phyloP scores from a whole-genome alignment of 1,284 basidiomycete species.

The Xerocomus cyaneibrunnescens region DNA sequence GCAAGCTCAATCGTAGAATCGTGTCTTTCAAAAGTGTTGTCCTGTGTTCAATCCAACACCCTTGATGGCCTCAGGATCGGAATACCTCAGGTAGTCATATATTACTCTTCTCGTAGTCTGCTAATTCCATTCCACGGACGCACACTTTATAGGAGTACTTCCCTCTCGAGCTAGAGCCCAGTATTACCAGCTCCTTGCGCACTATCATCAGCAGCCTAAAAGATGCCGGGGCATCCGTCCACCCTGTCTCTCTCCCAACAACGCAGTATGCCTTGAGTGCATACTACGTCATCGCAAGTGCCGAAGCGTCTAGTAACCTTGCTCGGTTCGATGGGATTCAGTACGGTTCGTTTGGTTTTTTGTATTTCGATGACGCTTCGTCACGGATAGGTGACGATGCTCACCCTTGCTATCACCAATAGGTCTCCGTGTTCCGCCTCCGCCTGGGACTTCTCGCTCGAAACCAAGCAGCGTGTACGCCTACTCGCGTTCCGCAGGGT shows the following conservation, averaged over 20 bases:
- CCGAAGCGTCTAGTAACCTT: conserved; percentile 93
- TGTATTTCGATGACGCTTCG: too few species aligned
- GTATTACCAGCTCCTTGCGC: conserved; percentile 50
- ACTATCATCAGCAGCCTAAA: conserved; percentile 51
- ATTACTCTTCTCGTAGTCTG: background rate
- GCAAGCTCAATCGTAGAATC: conserved; percentile 16
- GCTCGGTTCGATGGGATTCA: conserved; percentile 88
- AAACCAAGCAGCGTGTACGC: conserved; percentile 56
- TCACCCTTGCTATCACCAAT: background rate
- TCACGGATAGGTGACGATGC: background rate
- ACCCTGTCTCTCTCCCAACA: conserved; percentile 77
- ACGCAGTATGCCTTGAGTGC: conserved; percentile 83
- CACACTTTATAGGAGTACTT: conserved; percentile 68
- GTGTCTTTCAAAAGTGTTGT: conserved; percentile 23
- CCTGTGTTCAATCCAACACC: background rate
- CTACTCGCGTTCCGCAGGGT: conserved; percentile 60
- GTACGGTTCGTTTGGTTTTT: conserved; percentile 48
- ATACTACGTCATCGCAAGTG: conserved; percentile 94
- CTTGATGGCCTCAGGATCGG: conserved; percentile 55
- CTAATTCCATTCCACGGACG: background rate
- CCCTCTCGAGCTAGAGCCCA: conserved; percentile 62
- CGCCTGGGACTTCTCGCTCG: conserved; percentile 38
- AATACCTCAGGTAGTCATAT: conserved; percentile 48
- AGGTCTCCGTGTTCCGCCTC: conserved; percentile 52
- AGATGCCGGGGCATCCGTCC: conserved; percentile 64